phyloP scores from a whole-genome alignment of 139 green algal genomes.

The Chlorella sp. region DNA sequence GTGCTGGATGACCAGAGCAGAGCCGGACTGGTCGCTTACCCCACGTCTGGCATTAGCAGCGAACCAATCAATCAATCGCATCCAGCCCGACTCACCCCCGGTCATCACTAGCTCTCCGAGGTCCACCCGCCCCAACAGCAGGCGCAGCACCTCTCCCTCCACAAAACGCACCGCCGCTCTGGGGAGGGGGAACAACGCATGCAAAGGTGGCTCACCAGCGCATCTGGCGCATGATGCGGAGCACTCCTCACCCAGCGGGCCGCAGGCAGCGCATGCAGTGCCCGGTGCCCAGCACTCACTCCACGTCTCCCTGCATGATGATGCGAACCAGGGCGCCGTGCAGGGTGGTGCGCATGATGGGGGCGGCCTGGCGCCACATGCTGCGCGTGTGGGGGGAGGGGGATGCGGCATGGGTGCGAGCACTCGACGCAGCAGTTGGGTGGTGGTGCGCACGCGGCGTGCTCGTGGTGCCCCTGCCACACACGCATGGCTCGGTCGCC shows the following conservation, averaged over 20 bases:
- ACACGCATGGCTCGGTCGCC: no score
- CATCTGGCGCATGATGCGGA: neutral
- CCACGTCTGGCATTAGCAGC: neutral
- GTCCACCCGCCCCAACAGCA: constrained; percentile 53
- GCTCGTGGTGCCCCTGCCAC: no score
- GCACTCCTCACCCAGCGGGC: neutral
- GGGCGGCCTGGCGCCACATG: constrained; percentile 69
- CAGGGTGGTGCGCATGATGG: constrained; percentile 64
- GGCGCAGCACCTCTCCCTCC: constrained; percentile 53
- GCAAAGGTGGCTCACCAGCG: neutral
- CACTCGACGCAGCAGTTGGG: no score
- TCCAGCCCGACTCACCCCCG: constrained; percentile 44
- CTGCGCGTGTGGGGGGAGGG: no score
- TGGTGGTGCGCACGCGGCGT: no score
- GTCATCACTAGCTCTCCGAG: constrained; percentile 78
- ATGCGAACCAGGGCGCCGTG: constrained; percentile 65
- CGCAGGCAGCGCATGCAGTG: neutral
- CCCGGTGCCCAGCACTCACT: neutral
- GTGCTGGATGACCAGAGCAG: neutral
- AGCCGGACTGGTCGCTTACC: neutral
- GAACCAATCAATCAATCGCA: neutral
- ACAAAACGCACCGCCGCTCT: constrained; percentile 58
- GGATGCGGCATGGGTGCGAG: no score
- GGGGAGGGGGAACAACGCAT: neutral
- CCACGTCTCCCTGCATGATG: constrained; percentile 60